These are phyloP conservation scores for Capillidium heterosporum DNA, from an alignment of 371 early-diverging fungal genomes.

Conservation along the genomic window DNA sequence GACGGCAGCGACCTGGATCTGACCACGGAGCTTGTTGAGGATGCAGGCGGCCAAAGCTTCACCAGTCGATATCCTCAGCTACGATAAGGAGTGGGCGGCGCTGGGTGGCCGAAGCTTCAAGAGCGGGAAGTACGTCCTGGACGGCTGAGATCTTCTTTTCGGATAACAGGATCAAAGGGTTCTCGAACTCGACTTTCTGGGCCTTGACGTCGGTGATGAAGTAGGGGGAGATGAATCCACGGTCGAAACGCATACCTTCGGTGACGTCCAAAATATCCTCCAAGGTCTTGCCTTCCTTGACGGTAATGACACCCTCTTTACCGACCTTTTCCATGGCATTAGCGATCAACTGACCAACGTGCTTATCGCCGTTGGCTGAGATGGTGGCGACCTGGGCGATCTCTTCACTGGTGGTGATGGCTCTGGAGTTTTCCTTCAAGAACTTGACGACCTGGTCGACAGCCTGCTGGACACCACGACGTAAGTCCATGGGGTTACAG, in stretches of 20 bases:
- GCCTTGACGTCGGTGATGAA: slow-evolving; percentile 94
- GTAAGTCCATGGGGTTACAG: slow-evolving; percentile 94
- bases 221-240: slow-evolving; percentile 96
- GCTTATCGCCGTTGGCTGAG: slow-evolving; percentile 95
- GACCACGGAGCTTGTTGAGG: slow-evolving; percentile 95
- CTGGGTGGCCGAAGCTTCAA: slow-evolving; percentile 83
- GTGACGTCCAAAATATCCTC: slow-evolving; percentile 93
- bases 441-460: slow-evolving; percentile 78
- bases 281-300: slow-evolving; percentile 96
- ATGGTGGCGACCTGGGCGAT: slow-evolving; percentile 95
- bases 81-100: slow-evolving; percentile 92
- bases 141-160: slow-evolving; percentile 93
- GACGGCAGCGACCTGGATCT: slow-evolving; percentile 87
- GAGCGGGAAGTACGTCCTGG: slow-evolving; percentile 87
- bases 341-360: slow-evolving; percentile 87
- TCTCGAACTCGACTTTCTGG: slow-evolving; percentile 96
- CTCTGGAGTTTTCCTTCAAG: slow-evolving; percentile 67
- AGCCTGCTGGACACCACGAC: slow-evolving; percentile 87
- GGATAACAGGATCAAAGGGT: slow-evolving; percentile 84
- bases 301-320: slow-evolving; percentile 97
- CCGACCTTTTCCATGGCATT: slow-evolving; percentile 98
- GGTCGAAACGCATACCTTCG: slow-evolving; percentile 98
- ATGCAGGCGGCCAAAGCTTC: slow-evolving; percentile 97
- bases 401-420: slow-evolving; percentile 85
- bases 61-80: slow-evolving; percentile 94